Conservation (phyloP, 768 basidiomycete species). For the Erythrobasidium yunnanense region DNA sequence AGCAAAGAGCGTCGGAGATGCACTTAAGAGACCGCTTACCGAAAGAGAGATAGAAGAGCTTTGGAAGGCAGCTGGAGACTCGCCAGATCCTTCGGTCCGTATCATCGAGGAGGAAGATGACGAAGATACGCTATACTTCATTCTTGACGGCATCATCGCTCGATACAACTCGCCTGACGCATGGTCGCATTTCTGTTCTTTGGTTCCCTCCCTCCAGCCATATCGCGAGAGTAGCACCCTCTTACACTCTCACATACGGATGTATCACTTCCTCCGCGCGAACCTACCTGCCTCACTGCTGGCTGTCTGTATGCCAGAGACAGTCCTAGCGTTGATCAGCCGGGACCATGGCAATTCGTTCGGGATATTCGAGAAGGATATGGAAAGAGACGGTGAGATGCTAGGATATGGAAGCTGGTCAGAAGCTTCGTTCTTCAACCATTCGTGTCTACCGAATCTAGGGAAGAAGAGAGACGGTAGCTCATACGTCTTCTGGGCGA, state of each 20-base stretch:
- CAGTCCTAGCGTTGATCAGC: slow-evolving; percentile 6
- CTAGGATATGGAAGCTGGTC: slow-evolving; percentile 35
- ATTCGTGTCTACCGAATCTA: slow-evolving; percentile 27
- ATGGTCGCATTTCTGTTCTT: slow-evolving; percentile 4
- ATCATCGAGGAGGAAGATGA: slow-evolving; percentile 5
- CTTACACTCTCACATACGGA: slow-evolving; percentile 1
- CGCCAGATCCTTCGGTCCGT: not conserved
- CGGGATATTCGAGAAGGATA: slow-evolving; percentile 30
- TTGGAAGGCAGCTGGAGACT: not conserved
- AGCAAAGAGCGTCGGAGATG: not conserved
- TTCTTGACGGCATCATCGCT: slow-evolving; percentile 16
- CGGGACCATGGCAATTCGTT: slow-evolving; percentile 34
- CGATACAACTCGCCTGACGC: not conserved
- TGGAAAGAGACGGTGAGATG: slow-evolving; percentile 30
- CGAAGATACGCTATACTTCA: slow-evolving; percentile 3
- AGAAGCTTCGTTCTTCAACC: slow-evolving; percentile 33
- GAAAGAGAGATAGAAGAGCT: not conserved
- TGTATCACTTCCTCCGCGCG: slow-evolving; percentile 8
- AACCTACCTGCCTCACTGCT: not conserved
- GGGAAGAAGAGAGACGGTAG: not conserved
- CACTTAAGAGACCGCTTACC: not conserved
- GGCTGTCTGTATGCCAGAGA: slow-evolving; percentile 1
- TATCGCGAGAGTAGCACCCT: not conserved
- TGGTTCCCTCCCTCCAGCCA: slow-evolving; percentile 5
- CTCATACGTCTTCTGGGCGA: not conserved